These are phyloP conservation scores for Podospora pseudopauciseta DNA, from an alignment of 495 filamentous ascomycete species.

Conservation along the genomic window DNA sequence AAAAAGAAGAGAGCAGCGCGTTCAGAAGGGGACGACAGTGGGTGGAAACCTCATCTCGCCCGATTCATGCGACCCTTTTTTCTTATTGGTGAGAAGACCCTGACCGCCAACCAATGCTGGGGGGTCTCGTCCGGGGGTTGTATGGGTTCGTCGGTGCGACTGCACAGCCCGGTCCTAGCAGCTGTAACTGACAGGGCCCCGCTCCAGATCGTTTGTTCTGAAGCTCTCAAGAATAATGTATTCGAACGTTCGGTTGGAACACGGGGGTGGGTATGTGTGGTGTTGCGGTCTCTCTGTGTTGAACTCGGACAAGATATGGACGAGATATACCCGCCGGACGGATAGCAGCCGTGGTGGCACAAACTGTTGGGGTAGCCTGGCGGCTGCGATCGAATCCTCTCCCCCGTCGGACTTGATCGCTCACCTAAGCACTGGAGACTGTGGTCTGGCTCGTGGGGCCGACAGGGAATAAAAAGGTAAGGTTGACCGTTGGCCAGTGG, in stretches of 20 bases:
- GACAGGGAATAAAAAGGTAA: not conserved
- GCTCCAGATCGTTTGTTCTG: conserved; percentile 2
- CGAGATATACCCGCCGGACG: not conserved
- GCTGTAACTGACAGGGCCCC: not conserved
- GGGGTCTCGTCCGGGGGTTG: conserved; percentile 12
- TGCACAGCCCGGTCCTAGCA: conserved; percentile 9
- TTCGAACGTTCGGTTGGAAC: not conserved
- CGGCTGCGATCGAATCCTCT: not conserved
- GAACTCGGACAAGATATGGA: not conserved
- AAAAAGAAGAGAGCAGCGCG: conserved; percentile 13
- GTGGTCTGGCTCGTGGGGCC: not conserved
- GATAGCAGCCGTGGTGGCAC: not conserved
- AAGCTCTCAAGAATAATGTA: not conserved
- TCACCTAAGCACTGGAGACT: not conserved
- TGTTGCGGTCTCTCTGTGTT: not conserved
- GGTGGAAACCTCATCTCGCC: conserved; percentile 39
- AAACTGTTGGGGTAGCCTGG: not conserved
- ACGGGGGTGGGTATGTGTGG: not conserved
- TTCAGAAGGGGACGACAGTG: conserved; percentile 25
- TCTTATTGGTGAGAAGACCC: conserved; percentile 29
- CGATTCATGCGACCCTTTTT: conserved; percentile 25
- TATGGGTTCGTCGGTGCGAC: conserved; percentile 4
- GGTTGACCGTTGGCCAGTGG: conserved; percentile 4
- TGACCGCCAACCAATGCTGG: conserved; percentile 23
- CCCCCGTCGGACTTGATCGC: not conserved